phyloP scores from a whole-genome alignment of 2,329 filamentous ascomycete species.

The Waltergamsia citrina region DNA sequence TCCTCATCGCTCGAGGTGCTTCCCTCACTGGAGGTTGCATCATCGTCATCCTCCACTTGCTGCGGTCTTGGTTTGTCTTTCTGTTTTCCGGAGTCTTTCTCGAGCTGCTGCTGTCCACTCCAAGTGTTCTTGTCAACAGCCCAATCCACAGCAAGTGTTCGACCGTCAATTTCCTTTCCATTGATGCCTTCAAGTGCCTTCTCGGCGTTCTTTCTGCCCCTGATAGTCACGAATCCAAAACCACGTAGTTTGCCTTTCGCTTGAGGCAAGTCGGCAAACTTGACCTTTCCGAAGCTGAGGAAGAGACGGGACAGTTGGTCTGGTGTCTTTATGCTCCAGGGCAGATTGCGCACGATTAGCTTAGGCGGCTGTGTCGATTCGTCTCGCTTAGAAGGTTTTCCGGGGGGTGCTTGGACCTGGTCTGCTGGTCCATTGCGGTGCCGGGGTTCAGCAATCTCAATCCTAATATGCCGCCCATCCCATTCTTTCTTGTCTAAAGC shows the following conservation, averaged over 20 bases:
- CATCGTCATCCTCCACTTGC: constrained; percentile 19
- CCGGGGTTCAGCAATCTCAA: constrained; percentile 83
- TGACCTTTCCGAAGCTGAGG: constrained; percentile 83
- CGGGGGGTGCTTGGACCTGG: constrained; percentile 22
- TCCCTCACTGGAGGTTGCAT: constrained; percentile 16
- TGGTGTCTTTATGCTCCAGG: constrained; percentile 86
- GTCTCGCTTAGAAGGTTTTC: constrained; percentile 46
- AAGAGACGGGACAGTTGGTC: constrained; percentile 76
- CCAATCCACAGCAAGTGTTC: constrained; percentile 90
- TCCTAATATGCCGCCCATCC: constrained; percentile 70
- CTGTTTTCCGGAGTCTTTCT: constrained; percentile 32
- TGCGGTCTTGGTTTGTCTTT: constrained; percentile 12
- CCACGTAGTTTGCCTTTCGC: constrained; percentile 68
- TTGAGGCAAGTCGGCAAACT: constrained; percentile 76
- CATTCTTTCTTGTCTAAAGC: constrained; percentile 73
- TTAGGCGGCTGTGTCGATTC: constrained; percentile 59
- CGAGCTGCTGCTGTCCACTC: constrained; percentile 69
- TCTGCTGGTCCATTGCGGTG: constrained; percentile 52
- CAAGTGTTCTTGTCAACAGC: constrained; percentile 87
- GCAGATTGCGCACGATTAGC: constrained; percentile 84
- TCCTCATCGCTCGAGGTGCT: constrained; percentile 11
- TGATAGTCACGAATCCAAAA: constrained; percentile 86
- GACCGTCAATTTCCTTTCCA: constrained; percentile 80
- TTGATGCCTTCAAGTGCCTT: constrained; percentile 79
- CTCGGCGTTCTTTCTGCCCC: constrained; percentile 84